Percentiles rank a stretch among this genome's conserved stretches.
phyloP scores from a whole-genome alignment of 1,284 basidiomycete genomes.

The Ceratobasidium theobromae region DNA sequence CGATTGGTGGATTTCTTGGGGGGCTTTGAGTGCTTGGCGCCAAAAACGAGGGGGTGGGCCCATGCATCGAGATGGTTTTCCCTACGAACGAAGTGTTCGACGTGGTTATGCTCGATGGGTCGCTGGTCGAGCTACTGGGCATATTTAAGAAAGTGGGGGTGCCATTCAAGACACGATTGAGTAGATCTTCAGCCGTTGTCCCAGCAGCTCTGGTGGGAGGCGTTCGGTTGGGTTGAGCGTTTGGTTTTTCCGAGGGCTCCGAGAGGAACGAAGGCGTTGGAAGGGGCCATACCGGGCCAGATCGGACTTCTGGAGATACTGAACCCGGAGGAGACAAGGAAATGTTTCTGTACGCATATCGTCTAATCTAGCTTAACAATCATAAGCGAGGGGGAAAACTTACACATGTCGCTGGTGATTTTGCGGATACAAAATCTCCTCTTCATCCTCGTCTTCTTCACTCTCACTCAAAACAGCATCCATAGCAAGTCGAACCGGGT shows the following conservation, averaged over 20 bases:
- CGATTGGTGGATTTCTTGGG: neutral
- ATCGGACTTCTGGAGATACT: conserved; percentile 31
- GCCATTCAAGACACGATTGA: conserved; percentile 56
- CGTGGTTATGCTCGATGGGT: neutral
- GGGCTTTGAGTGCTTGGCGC: conserved; percentile 9
- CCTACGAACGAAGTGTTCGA: neutral
- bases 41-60: conserved; percentile 26
- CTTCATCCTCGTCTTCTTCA: conserved; percentile 48
- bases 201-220: conserved; percentile 36
- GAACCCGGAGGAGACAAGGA: conserved; percentile 28
- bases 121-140: neutral
- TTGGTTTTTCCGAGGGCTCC: conserved; percentile 6
- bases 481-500: conserved; percentile 78
- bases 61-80: neutral
- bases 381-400: neutral
- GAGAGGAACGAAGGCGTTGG: conserved; percentile 34
- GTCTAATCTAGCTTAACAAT: neutral
- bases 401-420: conserved; percentile 54
- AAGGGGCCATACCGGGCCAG: conserved; percentile 32
- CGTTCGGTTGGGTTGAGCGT: conserved; percentile 10
- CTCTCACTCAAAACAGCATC: conserved; percentile 55
- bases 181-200: conserved; percentile 63
- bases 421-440: conserved; percentile 63
- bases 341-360: conserved; percentile 1
- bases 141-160: conserved; percentile 11